Evolutionary conservation across 306 rosid genomes (phyloP).

Genomic region (Quercus bicolor): DNA sequence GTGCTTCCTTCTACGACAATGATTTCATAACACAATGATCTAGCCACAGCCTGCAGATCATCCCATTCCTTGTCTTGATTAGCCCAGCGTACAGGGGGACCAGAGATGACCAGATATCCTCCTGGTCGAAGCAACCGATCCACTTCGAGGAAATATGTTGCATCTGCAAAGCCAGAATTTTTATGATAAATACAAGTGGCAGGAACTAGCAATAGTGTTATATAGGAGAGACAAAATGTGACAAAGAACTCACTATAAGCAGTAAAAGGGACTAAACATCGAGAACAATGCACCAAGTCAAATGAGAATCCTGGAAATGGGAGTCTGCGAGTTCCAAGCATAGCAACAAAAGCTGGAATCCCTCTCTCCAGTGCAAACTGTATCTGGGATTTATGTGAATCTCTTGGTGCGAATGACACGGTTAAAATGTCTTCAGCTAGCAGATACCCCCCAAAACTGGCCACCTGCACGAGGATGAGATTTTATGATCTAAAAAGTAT

Average conservation of each 20-base stretch:
- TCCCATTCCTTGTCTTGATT: constrained; percentile 99
- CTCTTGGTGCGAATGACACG: constrained; percentile 97
- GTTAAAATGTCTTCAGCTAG: constrained; percentile 72
- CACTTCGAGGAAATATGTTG: constrained; percentile 88
- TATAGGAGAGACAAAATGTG: constrained; percentile 9
- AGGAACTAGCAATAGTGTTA: constrained; percentile 8
- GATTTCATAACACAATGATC: constrained; percentile 90
- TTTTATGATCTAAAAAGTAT: background rate
- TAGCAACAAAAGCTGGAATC: constrained; percentile 91
- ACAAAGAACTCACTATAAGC: constrained; percentile 74
- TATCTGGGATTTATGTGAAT: constrained; percentile 94
- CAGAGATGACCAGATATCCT: constrained; percentile 88
- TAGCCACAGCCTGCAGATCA: constrained; percentile 90
- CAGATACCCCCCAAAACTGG: constrained; percentile 93
- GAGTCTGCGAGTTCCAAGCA: constrained; percentile 97
- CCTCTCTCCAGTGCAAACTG: constrained; percentile 98
- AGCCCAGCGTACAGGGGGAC: constrained; percentile 97
- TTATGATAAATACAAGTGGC: constrained; percentile 17
- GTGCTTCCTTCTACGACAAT: constrained; percentile 90
- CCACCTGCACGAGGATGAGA: constrained; percentile 63
- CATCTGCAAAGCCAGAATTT: constrained; percentile 60
- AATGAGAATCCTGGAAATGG: constrained; percentile 92
- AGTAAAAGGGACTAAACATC: constrained; percentile 95
- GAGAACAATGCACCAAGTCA: constrained; percentile 93
- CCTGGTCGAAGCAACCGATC: constrained; percentile 96